Percentiles rank a stretch among this genome's conserved stretches.
Evolutionary conservation across 176 grass and related monocot species (phyloP).

Genomic region (Avena sativa): DNA sequence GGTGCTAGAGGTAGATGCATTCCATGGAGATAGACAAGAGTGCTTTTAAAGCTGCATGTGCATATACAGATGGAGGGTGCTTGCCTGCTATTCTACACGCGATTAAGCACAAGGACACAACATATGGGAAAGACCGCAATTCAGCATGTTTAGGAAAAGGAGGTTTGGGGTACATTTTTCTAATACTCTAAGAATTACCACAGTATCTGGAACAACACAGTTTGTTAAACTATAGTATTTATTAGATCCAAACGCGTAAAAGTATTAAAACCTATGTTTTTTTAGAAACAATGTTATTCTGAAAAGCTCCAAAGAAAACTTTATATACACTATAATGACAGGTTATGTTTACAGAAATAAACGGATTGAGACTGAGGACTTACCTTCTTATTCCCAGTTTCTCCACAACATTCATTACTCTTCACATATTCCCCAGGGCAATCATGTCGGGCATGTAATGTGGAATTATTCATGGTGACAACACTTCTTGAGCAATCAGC

Average conservation of each 20-base stretch:
- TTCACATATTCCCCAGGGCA: conserved; percentile 20
- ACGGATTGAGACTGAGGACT: conserved; percentile 40
- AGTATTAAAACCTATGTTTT: neutral
- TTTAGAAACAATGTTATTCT: neutral
- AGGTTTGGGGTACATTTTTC: neutral
- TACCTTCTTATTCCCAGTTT: conserved; percentile 57
- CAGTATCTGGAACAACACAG: neutral
- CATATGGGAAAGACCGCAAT: neutral
- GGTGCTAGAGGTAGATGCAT: neutral
- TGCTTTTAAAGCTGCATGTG: neutral
- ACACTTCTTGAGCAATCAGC: conserved; percentile 37
- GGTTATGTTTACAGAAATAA: neutral
- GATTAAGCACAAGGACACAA: neutral
- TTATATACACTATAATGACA: neutral
- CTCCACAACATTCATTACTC: conserved; percentile 28
- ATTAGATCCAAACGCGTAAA: neutral
- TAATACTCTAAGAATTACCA: neutral
- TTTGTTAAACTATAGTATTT: neutral
- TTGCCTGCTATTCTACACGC: neutral
- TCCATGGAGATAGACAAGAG: neutral
- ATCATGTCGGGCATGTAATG: conserved; percentile 38
- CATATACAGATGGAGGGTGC: neutral
- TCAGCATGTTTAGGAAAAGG: neutral
- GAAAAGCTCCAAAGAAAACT: neutral
- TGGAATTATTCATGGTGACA: conserved; percentile 37